Evolutionary conservation across 208 protist species (phyloP).

Genomic region (Trypanosoma vivax): DNA sequence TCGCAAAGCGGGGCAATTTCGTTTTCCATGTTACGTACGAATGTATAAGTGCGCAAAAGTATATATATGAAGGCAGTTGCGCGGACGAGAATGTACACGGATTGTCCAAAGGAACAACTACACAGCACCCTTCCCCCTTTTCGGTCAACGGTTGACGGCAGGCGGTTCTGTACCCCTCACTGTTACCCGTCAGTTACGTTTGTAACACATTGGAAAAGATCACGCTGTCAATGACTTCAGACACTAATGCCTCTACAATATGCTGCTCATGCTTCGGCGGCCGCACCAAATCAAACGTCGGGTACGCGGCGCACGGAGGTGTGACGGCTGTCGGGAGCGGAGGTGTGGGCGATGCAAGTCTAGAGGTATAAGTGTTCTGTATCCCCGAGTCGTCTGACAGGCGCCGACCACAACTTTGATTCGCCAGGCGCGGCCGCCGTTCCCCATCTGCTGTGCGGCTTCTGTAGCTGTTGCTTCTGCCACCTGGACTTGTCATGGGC

Average conservation of each 20-base stretch:
- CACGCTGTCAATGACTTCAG: constrained; percentile 56
- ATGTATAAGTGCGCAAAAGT: not conserved
- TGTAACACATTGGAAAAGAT: constrained; percentile 28
- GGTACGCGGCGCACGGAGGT: constrained; percentile 59
- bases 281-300: constrained; percentile 42
- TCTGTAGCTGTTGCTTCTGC: constrained; percentile 9
- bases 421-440: constrained; percentile 68
- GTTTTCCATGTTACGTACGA: no score
- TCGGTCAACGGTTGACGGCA: no score
- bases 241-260: constrained; percentile 59
- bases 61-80: no score
- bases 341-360: not conserved
- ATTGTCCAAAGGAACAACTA: no score
- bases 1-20: not conserved
- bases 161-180: not conserved
- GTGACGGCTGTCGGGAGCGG: constrained; percentile 2
- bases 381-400: not conserved
- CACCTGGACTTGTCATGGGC: no score
- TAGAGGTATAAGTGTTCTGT: not conserved
- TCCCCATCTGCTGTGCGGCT: constrained; percentile 43
- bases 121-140: no score
- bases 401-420: constrained; percentile 37
- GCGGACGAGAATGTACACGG: no score
- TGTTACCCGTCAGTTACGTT: not conserved
- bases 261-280: constrained; percentile 69